Conservation (phyloP, 202 grass and related monocot genomes). For the Zizania palustris region DNA sequence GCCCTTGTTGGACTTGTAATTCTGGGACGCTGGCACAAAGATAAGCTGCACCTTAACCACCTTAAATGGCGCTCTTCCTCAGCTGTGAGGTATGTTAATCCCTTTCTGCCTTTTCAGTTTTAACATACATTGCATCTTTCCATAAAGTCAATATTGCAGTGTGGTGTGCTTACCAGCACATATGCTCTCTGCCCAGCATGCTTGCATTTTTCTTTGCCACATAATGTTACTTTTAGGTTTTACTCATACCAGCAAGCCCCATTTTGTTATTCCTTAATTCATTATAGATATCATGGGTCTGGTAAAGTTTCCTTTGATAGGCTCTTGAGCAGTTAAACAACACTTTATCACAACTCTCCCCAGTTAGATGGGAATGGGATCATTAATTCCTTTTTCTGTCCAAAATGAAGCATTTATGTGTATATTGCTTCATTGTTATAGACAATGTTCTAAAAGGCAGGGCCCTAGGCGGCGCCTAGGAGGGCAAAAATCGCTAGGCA, state of each 20-base stretch:
- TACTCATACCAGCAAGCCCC: neutral
- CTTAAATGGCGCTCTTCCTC: conserved; percentile 54
- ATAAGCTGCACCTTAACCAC: conserved; percentile 63
- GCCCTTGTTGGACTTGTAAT: conserved; percentile 81
- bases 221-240: conserved; percentile 14
- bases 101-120: neutral
- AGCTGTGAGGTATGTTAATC: conserved; percentile 50
- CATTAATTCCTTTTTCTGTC: neutral
- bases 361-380: neutral
- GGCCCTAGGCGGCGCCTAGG: too few species aligned
- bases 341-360: neutral
- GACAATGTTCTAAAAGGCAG: too few species aligned
- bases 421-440: neutral
- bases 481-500: too few species aligned
- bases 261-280: neutral
- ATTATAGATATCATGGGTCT: neutral
- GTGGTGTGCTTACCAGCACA: neutral
- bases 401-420: neutral
- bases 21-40: conserved; percentile 75
- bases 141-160: neutral
- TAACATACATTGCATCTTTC: neutral
- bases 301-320: neutral
- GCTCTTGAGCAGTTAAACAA: conserved; percentile 11
- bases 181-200: neutral
- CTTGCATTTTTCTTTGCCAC: neutral